These are phyloP conservation scores for Penicillium coffeae DNA, from an alignment of 495 filamentous ascomycete species.

Conservation along the genomic window DNA sequence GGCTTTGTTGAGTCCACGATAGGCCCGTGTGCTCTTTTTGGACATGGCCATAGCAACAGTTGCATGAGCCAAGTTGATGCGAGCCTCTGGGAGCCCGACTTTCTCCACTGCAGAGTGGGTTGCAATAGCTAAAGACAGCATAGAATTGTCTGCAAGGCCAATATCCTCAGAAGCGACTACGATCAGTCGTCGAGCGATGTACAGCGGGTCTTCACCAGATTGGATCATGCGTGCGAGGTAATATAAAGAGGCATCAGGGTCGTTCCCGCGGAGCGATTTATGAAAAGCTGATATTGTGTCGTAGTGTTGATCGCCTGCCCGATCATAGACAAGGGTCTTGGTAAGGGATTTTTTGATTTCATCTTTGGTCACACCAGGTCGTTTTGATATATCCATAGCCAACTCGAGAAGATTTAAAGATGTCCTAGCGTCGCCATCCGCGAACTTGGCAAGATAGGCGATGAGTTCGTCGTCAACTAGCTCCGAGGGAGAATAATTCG, in stretches of 20 bases:
- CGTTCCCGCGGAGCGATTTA: constrained; percentile 85
- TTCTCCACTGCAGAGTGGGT: constrained; percentile 82
- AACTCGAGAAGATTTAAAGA: constrained; percentile 91
- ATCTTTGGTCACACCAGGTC: constrained; percentile 52
- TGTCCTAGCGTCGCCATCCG: constrained; percentile 88
- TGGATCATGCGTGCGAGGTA: constrained; percentile 96
- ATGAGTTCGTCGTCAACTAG: constrained; percentile 77
- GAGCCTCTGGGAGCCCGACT: constrained; percentile 89
- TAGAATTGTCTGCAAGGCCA: constrained; percentile 81
- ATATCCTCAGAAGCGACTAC: constrained; percentile 91
- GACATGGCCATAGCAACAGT: constrained; percentile 78
- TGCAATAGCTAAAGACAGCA: constrained; percentile 79
- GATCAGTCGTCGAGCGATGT: constrained; percentile 85
- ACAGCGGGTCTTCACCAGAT: constrained; percentile 90
- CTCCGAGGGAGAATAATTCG: constrained; percentile 48
- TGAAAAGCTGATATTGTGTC: constrained; percentile 96
- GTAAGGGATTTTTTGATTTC: constrained; percentile 76
- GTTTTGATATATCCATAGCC: constrained; percentile 61
- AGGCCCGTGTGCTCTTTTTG: constrained; percentile 81
- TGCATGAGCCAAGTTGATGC: constrained; percentile 87
- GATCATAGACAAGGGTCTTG: constrained; percentile 89
- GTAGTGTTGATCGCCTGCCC: constrained; percentile 90
- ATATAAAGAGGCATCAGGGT: constrained; percentile 84
- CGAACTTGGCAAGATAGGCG: constrained; percentile 74
- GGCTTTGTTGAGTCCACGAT: constrained; percentile 76